phyloP scores from a whole-genome alignment of 495 filamentous ascomycete species.

The Trichoderma parareesei region DNA sequence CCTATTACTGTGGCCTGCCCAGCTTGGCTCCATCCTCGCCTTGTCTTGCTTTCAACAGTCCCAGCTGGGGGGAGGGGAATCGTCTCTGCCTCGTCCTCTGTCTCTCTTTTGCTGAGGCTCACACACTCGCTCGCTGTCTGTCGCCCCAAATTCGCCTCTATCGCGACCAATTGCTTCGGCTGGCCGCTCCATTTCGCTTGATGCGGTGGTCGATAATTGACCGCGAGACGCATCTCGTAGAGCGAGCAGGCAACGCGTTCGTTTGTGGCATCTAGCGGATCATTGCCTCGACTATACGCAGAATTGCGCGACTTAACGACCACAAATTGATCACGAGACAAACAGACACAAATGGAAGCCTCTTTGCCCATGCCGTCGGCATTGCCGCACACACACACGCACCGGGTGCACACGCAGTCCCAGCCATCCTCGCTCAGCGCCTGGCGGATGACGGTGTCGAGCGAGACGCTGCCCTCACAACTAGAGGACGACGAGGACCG shows the following conservation, averaged over 20 bases:
- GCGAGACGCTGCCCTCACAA: slow-evolving; percentile 22
- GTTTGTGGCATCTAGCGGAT: background rate
- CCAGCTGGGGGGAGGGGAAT: slow-evolving; percentile 1
- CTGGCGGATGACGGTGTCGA: slow-evolving; percentile 14
- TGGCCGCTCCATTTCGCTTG: background rate
- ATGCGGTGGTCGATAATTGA: background rate
- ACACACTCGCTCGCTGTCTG: background rate
- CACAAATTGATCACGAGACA: background rate
- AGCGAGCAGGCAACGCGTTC: background rate
- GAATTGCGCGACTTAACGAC: background rate
- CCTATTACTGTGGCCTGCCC: background rate
- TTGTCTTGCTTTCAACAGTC: background rate
- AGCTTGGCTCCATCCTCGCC: background rate
- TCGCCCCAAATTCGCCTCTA: background rate
- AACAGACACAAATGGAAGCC: slow-evolving; percentile 30
- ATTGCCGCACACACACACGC: slow-evolving; percentile 23
- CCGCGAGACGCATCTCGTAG: background rate
- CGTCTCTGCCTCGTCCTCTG: background rate
- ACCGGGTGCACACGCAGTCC: slow-evolving; percentile 32
- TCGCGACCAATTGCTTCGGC: background rate
- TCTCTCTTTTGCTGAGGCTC: too few relatives aligned
- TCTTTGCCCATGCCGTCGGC: slow-evolving; percentile 24
- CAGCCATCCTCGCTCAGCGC: slow-evolving; percentile 13
- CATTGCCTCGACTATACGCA: background rate
- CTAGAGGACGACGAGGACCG: slow-evolving; percentile 16